Evolutionary conservation across 495 filamentous ascomycete species (phyloP).

Genomic region (Tuber brumale): DNA sequence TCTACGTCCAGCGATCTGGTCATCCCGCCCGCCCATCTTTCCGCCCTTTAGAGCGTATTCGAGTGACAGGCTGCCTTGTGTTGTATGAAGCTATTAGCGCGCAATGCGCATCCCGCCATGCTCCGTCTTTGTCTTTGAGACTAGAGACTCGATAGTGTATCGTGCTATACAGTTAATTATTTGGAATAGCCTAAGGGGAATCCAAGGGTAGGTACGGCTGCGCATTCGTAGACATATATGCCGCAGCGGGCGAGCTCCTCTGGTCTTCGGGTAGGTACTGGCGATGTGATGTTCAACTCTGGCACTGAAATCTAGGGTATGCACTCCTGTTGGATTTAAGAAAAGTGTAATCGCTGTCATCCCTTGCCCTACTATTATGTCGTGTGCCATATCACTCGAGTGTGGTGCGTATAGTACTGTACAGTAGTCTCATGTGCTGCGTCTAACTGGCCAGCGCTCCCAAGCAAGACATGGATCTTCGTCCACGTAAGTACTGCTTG

Average conservation of each 20-base stretch:
- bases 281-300: not conserved
- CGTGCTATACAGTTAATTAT: not conserved
- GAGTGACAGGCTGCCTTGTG: not conserved
- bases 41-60: not conserved
- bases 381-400: not conserved
- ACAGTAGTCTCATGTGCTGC: not conserved
- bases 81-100: not conserved
- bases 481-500: not conserved
- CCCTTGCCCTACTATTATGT: not conserved
- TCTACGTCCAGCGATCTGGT: not conserved
- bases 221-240: not conserved
- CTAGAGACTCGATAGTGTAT: not conserved
- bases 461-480: not conserved
- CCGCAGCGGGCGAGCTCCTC: not conserved
- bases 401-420: not conserved
- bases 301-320: not conserved
- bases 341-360: not conserved
- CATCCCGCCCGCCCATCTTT: not conserved
- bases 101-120: not conserved
- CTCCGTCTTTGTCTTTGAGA: not conserved
- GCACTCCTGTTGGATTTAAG: not conserved
- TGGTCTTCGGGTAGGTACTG: not conserved
- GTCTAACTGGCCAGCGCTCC: not conserved
- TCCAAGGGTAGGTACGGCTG: not conserved
- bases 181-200: not conserved